Evolutionary conservation across 176 grass and related monocot species (phyloP).

Genomic region (Alloteropsis semialata): DNA sequence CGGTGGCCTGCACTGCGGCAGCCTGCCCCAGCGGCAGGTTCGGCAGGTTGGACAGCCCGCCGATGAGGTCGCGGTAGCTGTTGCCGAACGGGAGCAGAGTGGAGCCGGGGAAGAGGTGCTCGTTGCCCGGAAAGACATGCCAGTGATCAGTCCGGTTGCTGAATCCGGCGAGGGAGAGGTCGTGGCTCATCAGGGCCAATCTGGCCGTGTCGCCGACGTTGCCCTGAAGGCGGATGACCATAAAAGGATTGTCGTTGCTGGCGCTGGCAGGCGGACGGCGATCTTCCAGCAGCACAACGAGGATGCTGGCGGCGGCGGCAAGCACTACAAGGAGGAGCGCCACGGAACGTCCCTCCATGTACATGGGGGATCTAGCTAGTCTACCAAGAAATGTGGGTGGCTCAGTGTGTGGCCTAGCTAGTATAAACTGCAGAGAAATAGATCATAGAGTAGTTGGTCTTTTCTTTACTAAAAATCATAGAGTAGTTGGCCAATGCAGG

Average conservation of each 20-base stretch:
- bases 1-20: background rate
- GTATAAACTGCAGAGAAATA: too few species aligned
- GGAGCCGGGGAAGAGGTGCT: background rate
- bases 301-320: too few species aligned
- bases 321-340: too few species aligned
- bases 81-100: slow-evolving; percentile 1
- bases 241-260: background rate
- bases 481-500: too few species aligned
- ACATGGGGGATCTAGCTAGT: too few species aligned
- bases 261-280: too few species aligned
- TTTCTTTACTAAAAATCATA: too few species aligned
- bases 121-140: background rate
- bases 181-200: background rate
- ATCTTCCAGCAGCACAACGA: background rate
- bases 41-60: background rate
- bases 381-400: too few species aligned
- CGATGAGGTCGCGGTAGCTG: slow-evolving; percentile 16
- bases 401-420: too few species aligned
- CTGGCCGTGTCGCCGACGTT: background rate
- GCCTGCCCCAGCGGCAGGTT: background rate
- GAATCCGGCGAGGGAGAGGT: slow-evolving; percentile 1
- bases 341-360: too few species aligned
- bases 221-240: background rate
- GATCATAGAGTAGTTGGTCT: too few species aligned
- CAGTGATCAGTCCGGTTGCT: background rate